A percentile compares a stretch with the other conserved stretches of the same genome.
Conservation (phyloP, 805 yeast genomes). For the Teunomyces kruisii region DNA sequence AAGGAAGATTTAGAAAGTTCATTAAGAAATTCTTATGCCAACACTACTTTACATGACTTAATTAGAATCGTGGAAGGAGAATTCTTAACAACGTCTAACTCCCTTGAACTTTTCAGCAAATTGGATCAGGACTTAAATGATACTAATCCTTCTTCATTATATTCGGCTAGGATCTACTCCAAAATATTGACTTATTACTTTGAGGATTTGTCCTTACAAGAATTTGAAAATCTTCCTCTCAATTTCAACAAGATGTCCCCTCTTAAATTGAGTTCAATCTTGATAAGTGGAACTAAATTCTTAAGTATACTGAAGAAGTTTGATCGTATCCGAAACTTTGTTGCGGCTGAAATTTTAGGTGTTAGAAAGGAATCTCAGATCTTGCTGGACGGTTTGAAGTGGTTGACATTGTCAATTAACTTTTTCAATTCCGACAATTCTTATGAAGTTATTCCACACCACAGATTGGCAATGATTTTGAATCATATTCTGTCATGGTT, state of each 20-base stretch:
- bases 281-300: conserved; percentile 36
- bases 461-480: conserved; percentile 63
- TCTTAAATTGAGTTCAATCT: conserved; percentile 26
- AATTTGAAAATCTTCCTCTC: conserved; percentile 21
- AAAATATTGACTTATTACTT: conserved; percentile 7
- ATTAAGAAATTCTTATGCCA: background rate
- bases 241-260: conserved; percentile 33
- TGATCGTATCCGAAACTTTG: conserved; percentile 55
- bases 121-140: background rate
- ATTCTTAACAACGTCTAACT: background rate
- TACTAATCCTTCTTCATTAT: background rate
- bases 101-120: background rate
- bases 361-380: conserved; percentile 42
- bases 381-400: conserved; percentile 41
- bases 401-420: conserved; percentile 48
- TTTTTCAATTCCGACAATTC: conserved; percentile 31
- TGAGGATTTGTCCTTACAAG: conserved; percentile 13
- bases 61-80: conserved; percentile 1
- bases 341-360: conserved; percentile 68
- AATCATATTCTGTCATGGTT: conserved; percentile 56
- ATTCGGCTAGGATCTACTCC: conserved; percentile 11
- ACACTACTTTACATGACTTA: background rate
- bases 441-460: conserved; percentile 55
- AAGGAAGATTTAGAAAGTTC: background rate
- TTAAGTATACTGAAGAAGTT: conserved; percentile 36